phyloP scores from a whole-genome alignment of 345 rosid species.

The Psidium guajava region DNA sequence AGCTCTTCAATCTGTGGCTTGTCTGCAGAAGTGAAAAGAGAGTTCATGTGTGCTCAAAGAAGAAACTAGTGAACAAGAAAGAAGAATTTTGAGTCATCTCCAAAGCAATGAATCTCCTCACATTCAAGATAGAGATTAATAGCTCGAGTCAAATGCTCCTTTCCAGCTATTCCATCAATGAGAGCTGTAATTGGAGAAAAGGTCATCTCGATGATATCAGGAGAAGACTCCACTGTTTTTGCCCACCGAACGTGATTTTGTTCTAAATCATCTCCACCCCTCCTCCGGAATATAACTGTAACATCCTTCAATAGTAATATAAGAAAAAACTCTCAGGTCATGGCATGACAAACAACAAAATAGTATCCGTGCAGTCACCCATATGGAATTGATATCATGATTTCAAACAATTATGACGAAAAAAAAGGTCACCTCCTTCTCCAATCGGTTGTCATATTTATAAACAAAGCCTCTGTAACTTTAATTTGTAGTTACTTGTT shows the following conservation, averaged over 20 bases:
- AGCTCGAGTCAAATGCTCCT: conserved; percentile 56
- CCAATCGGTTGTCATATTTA: neutral
- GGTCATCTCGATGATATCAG: conserved; percentile 65
- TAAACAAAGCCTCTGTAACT: neutral
- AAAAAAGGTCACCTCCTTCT: neutral
- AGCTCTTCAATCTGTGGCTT: conserved; percentile 70
- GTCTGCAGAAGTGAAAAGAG: conserved; percentile 25
- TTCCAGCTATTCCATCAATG: conserved; percentile 46
- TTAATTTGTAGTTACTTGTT: neutral
- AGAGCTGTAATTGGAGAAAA: conserved; percentile 53
- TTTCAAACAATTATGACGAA: neutral
- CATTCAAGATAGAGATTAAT: conserved; percentile 60
- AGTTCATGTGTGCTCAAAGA: neutral
- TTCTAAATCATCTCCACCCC: conserved; percentile 78
- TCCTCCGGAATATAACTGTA: conserved; percentile 58
- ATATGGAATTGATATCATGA: neutral
- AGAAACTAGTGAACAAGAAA: neutral
- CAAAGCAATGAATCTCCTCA: conserved; percentile 15
- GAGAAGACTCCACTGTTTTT: conserved; percentile 47
- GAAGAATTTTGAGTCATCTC: neutral
- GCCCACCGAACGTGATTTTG: conserved; percentile 54
- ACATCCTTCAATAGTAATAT: conserved; percentile 28
- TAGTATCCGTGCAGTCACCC: neutral
- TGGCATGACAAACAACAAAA: neutral
- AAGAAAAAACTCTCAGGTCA: neutral